phyloP scores from a whole-genome alignment of 345 rosid genomes.

The Eucalyptus cloeziana region DNA sequence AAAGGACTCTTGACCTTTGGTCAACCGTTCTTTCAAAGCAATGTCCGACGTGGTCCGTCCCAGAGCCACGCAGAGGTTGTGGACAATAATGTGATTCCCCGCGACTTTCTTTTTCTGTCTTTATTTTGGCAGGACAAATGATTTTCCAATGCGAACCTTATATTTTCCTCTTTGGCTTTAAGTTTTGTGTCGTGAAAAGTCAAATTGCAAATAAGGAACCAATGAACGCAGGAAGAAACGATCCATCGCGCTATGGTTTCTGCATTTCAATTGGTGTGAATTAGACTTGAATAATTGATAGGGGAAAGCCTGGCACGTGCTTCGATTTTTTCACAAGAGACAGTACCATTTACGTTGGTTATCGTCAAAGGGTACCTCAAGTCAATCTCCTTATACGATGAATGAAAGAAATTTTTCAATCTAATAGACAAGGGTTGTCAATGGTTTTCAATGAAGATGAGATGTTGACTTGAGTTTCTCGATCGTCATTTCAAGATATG shows the following conservation, averaged over 20 bases:
- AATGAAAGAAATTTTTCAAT: not conserved
- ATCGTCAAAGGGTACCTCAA: not conserved
- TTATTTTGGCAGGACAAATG: not conserved
- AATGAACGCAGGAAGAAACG: not conserved
- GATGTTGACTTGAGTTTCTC: not conserved
- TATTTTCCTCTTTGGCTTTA: not conserved
- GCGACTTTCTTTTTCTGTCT: not conserved
- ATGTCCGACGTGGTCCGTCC: not conserved
- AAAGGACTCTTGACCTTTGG: not conserved
- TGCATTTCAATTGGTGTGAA: not conserved
- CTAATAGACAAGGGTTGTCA: not conserved
- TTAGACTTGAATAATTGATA: not conserved
- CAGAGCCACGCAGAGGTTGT: not conserved
- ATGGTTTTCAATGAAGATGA: not conserved
- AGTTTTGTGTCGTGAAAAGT: not conserved
- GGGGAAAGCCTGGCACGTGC: not conserved
- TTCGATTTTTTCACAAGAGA: not conserved
- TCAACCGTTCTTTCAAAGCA: not conserved
- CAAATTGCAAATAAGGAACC: not conserved
- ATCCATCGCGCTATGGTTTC: not conserved
- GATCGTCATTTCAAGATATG: not conserved
- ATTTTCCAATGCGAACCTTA: not conserved
- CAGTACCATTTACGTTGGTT: not conserved
- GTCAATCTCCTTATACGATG: not conserved
- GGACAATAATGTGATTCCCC: not conserved